phyloP scores from a whole-genome alignment of 768 basidiomycete genomes.

The Pleurotus citrinopileatus region DNA sequence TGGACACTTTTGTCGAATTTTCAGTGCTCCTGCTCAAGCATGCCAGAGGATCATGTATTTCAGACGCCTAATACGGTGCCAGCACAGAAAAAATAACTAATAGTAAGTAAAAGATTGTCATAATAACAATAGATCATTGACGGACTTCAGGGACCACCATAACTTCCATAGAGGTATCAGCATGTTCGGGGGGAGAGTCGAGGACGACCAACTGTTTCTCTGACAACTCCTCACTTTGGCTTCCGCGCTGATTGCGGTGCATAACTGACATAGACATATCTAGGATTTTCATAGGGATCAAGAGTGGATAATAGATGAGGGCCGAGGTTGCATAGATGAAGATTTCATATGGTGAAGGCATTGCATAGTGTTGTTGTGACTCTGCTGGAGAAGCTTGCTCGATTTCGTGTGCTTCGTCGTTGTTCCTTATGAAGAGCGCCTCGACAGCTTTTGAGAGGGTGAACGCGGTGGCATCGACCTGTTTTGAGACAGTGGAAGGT shows the following conservation, averaged over 20 bases:
- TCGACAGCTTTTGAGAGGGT: constrained; percentile 31
- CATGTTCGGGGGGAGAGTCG: constrained; percentile 1
- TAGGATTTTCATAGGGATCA: constrained; percentile 42
- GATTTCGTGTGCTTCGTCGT: constrained; percentile 13
- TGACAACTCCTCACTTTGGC: constrained; percentile 7
- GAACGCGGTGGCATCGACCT: constrained; percentile 39
- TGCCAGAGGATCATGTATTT: constrained; percentile 24
- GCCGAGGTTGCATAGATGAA: constrained; percentile 47
- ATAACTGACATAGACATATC: constrained; percentile 16
- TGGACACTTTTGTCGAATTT: background rate
- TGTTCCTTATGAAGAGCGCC: constrained; percentile 20
- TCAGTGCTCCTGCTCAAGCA: constrained; percentile 20
- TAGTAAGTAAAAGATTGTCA: constrained; percentile 26
- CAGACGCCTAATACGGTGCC: constrained; percentile 29
- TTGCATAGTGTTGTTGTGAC: constrained; percentile 23
- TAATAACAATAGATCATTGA: constrained; percentile 39
- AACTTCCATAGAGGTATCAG: constrained; percentile 25
- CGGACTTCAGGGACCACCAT: constrained; percentile 46
- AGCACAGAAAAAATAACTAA: constrained; percentile 33
- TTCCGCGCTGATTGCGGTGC: constrained; percentile 7
- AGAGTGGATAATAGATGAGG: constrained; percentile 47
- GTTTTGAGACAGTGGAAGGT: constrained; percentile 41
- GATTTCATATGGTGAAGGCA: constrained; percentile 39
- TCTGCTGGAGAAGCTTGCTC: constrained; percentile 16
- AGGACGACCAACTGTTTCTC: background rate